Evolutionary conservation across 345 rosid species (phyloP), one percentile per base, ranked within the genome.

Genomic region (Bretschneidera sinensis): DNA sequence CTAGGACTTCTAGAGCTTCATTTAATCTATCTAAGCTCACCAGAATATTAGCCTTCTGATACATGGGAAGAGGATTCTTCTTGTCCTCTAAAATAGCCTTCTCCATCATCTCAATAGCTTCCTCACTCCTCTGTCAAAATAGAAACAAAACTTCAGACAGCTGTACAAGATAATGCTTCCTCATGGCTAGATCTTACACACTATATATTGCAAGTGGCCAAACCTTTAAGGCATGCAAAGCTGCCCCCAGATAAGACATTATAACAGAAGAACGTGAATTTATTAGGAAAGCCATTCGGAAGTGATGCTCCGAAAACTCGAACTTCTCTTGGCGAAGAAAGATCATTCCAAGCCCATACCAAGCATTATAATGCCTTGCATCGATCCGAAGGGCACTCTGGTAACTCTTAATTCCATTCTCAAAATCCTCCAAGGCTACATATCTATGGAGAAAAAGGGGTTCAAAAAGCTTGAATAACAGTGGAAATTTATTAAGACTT

Each of bases 341-440:
- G 59, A 90, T 78, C 95, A 90, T 87, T 63, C 97, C 99, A 66
- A 94, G 95, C 34, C 99, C 99, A 72, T 94, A 91, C 97, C 97
- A 94, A 9, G 99, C 68, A 34, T 94, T 94, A 68, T 94, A 94
- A 72, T 94, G 99, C 71, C 99, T 88, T 56, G 85, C 65, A 83
- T 94, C 99, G 62, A 94, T 80, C 61, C 85, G 65, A 45, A 94
- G 92, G 65, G 99, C 97, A 68, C 73, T 88, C 63, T 90, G 99
- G 66, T 90, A 94, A 77, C 97, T 79, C 78, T 77, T 94, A 56
- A 94, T 86, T 71, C 97, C 99, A 39, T 77, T 94, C 70, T 94
- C 99, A 75, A 83, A 94, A 77, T 94, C 97, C 78, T 90, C 97
- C 9, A 94, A 78, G 69, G 99, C 85, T 48, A 86, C 85, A 67